Evolutionary conservation across 2,329 filamentous ascomycete species (phyloP).

Genomic region (Beauveria australis): DNA sequence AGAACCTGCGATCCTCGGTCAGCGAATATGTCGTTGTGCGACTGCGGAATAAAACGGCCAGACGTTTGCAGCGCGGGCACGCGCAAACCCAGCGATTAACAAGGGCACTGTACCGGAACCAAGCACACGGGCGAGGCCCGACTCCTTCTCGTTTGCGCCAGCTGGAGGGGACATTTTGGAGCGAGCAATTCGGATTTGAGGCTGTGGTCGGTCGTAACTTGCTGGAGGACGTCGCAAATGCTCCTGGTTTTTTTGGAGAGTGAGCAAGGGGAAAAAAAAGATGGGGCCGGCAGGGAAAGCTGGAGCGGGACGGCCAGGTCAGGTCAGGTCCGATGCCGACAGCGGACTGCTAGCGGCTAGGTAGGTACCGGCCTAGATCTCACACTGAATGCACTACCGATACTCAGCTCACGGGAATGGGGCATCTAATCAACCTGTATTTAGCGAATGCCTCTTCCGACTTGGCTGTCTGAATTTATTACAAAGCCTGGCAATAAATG

Average conservation of each 20-base stretch:
- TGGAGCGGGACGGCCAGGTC: background rate
- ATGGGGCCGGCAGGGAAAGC: background rate
- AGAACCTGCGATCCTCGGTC: conserved; percentile 50
- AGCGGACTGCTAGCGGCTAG: background rate
- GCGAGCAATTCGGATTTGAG: background rate
- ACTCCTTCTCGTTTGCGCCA: conserved; percentile 63
- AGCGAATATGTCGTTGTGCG: background rate
- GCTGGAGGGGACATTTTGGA: conserved; percentile 50
- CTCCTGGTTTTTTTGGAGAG: conserved; percentile 3
- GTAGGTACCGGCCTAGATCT: background rate
- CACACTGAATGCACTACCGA: background rate
- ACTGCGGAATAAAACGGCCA: conserved; percentile 6
- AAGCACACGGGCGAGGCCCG: conserved; percentile 75
- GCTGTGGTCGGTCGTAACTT: background rate
- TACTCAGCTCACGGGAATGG: background rate
- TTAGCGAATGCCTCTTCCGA: background rate
- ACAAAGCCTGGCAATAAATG: too few species aligned
- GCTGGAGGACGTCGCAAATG: conserved; percentile 2
- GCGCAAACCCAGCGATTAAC: background rate
- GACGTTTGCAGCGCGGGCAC: background rate
- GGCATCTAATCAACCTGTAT: background rate
- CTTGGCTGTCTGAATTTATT: background rate
- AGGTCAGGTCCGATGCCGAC: background rate
- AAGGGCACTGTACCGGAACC: conserved; percentile 64
- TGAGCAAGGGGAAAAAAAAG: background rate